Evolutionary conservation across 2,329 filamentous ascomycete genomes (phyloP).

Genomic region (Chlorencoelia australis): DNA sequence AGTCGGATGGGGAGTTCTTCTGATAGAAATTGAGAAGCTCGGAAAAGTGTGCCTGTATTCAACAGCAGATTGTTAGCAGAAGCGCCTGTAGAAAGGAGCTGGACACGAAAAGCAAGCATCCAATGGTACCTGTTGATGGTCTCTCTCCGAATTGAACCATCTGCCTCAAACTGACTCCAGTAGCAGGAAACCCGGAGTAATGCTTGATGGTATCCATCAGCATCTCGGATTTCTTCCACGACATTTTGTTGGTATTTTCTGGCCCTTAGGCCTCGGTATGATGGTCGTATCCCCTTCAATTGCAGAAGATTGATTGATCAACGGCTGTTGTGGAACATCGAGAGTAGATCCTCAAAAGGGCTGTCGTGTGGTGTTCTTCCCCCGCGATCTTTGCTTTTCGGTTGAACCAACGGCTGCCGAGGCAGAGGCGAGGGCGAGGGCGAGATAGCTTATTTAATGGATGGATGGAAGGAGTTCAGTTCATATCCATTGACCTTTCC

Average conservation of each 20-base stretch:
- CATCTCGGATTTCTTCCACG: slow-evolving; percentile 83
- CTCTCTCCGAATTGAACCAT: slow-evolving; percentile 98
- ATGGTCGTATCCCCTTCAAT: slow-evolving; percentile 15
- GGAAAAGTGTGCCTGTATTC: slow-evolving; percentile 75
- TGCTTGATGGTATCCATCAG: slow-evolving; percentile 97
- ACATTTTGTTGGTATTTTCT: slow-evolving; percentile 48
- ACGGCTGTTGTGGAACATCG: slow-evolving; percentile 12
- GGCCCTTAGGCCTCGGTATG: slow-evolving; percentile 23
- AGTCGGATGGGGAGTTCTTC: slow-evolving; percentile 96
- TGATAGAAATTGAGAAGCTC: slow-evolving; percentile 94
- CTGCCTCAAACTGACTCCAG: slow-evolving; percentile 89
- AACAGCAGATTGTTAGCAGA: neutral
- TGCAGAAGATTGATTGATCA: slow-evolving; percentile 6
- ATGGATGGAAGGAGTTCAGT: too few species aligned
- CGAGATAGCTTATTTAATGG: too few species aligned
- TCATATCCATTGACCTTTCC: too few species aligned
- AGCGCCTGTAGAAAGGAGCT: too few species aligned
- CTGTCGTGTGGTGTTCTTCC: too few species aligned
- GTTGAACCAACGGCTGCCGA: too few species aligned
- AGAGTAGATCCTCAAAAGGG: too few species aligned
- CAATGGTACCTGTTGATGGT: slow-evolving; percentile 70
- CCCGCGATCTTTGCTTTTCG: too few species aligned
- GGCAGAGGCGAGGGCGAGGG: too few species aligned
- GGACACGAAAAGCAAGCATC: too few species aligned
- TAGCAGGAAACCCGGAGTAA: slow-evolving; percentile 94